Percentiles rank a stretch among this genome's conserved stretches.
phyloP scores from a whole-genome alignment of 2,329 filamentous ascomycete genomes.

The Xylariaceae sp. region DNA sequence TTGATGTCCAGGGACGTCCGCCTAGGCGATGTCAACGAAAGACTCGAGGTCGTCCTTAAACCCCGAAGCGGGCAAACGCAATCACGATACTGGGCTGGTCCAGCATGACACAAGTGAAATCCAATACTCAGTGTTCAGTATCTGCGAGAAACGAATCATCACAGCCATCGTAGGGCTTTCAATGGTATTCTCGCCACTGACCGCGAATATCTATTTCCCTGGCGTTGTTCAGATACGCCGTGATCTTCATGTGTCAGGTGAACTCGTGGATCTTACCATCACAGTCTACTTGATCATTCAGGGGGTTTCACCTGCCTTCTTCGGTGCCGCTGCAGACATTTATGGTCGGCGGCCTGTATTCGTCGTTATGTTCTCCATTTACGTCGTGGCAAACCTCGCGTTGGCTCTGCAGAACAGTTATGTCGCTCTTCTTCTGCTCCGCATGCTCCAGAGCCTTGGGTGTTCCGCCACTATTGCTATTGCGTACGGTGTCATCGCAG shows the following conservation, averaged over 20 bases:
- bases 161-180: conserved; percentile 1
- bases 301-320: conserved; percentile 39
- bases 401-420: conserved; percentile 14
- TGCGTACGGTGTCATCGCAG: conserved; percentile 20
- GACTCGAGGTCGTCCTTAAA: no score
- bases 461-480: conserved; percentile 14
- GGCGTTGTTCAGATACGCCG: background rate
- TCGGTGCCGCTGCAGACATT: conserved; percentile 39
- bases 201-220: conserved; percentile 4
- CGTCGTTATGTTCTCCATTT: conserved; percentile 36
- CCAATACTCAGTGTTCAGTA: background rate
- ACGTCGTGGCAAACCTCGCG: conserved; percentile 32
- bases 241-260: conserved; percentile 13
- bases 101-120: background rate
- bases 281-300: conserved; percentile 22
- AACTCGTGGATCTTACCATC: conserved; percentile 23
- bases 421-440: conserved; percentile 9
- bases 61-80: background rate
- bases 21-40: no score
- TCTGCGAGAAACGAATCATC: background rate
- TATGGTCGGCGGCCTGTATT: conserved; percentile 40
- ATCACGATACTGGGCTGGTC: background rate
- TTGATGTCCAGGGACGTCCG: no score
- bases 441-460: conserved; percentile 17
- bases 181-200: conserved; percentile 1